Evolutionary conservation across 2,329 filamentous ascomycete genomes (phyloP), one percentile per base, ranked within the genome.

Genomic region (Chlorencoelia australis): DNA sequence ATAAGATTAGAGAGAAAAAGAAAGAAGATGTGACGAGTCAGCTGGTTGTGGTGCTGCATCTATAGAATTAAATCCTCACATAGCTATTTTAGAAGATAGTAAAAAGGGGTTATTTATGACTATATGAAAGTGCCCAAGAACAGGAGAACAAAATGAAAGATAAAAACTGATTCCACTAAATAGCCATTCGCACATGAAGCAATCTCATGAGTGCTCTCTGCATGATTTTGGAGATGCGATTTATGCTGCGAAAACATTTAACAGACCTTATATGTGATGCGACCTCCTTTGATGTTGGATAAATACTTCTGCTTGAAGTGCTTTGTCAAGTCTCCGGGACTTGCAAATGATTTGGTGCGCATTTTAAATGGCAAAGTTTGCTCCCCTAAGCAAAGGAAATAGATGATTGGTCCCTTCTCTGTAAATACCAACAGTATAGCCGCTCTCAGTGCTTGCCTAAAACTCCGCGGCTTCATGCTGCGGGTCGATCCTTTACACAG

Each of bases 261-360:
- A 45, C 18, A 48, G 33, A 46, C 35, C 32, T 48, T 48, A 25
- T 22, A 43, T 30, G 36, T 1, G 21, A 47, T 19, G 36, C 26
- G 39, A 43, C 44, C 40, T 44, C 46, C 39, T 43, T 41, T 48
- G 15, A 45, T 45, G n/a, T 46, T 9, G 25, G 37, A 22, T 13
- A 47, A 25, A 44, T 47, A 31, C 38, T 46, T 48, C 34, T 35
- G 35, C 43, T 47, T 47, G 14, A 48, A 47, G 40, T 47, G 34
- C 40, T 48, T 48, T 19, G 22, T 47, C 11, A 48, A 40, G 36
- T 49, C 42, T 45, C 42, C 30, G n/a, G 24, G 39, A 30, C 29
- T 49, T 4, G 44, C 21, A 44, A 50, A 49, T 19, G 33, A 35
- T 16, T 45, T 37, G 19, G 27, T 38, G 29, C 30, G 33, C 40